Percentiles rank a stretch among this genome's conserved stretches.
Evolutionary conservation across 768 basidiomycete genomes (phyloP).

Genomic region (Termitomyces eurrhizus): DNA sequence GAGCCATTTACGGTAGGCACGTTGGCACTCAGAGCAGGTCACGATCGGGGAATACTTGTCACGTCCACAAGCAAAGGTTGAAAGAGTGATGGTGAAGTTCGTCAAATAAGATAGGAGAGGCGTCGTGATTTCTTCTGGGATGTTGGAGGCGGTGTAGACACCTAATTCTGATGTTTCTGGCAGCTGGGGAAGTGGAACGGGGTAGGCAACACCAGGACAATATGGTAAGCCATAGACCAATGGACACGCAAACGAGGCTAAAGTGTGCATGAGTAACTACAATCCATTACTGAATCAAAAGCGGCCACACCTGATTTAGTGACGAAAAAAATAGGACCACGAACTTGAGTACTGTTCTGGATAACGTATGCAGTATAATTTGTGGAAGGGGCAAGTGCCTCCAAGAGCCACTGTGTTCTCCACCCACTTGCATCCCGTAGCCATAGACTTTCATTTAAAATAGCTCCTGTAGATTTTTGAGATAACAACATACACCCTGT

Average conservation of each 20-base stretch:
- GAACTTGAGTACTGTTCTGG: slow-evolving; percentile 51
- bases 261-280: background rate
- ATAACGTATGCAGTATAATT: slow-evolving; percentile 80
- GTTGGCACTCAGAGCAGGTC: slow-evolving; percentile 71
- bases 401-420: slow-evolving; percentile 66
- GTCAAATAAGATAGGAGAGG: slow-evolving; percentile 56
- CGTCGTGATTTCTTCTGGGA: slow-evolving; percentile 46
- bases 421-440: slow-evolving; percentile 54
- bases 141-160: slow-evolving; percentile 45
- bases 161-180: slow-evolving; percentile 28
- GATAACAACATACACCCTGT: slow-evolving; percentile 58
- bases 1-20: slow-evolving; percentile 72
- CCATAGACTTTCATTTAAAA: slow-evolving; percentile 50
- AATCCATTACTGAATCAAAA: background rate
- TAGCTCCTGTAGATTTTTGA: slow-evolving; percentile 31
- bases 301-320: slow-evolving; percentile 63
- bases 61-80: slow-evolving; percentile 74
- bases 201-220: slow-evolving; percentile 68
- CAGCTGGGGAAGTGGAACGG: slow-evolving; percentile 60
- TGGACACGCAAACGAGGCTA: slow-evolving; percentile 66
- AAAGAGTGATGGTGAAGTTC: slow-evolving; percentile 73
- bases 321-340: slow-evolving; percentile 63
- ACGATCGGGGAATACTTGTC: slow-evolving; percentile 78
- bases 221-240: slow-evolving; percentile 69
- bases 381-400: slow-evolving; percentile 53